phyloP scores from a whole-genome alignment of 208 protist genomes.

The Herpetomonas samuelpessoai region DNA sequence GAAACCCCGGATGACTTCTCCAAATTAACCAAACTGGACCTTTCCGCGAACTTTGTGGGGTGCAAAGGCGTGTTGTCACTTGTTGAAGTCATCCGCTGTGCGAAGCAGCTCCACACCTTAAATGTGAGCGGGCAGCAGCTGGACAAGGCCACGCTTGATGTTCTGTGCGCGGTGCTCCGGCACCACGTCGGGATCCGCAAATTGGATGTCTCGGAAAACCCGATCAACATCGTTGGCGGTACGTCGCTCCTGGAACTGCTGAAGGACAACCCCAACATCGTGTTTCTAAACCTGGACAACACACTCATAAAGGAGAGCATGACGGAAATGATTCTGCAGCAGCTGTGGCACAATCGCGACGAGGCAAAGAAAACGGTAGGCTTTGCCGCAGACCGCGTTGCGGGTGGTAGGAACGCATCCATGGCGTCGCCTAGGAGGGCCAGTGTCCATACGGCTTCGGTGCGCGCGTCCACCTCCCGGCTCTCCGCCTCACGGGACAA shows the following conservation, averaged over 20 bases:
- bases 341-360: slow-evolving; percentile 52
- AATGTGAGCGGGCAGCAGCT: slow-evolving; percentile 66
- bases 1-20: slow-evolving; percentile 65
- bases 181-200: slow-evolving; percentile 55
- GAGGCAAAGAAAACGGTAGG: too few relatives aligned
- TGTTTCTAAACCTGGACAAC: slow-evolving; percentile 62
- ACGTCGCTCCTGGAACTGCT: slow-evolving; percentile 64
- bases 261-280: slow-evolving; percentile 52
- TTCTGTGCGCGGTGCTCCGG: slow-evolving; percentile 46
- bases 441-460: too few relatives aligned
- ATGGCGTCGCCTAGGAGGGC: too few relatives aligned
- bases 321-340: slow-evolving; percentile 38
- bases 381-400: too few relatives aligned
- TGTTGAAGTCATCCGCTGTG: slow-evolving; percentile 68
- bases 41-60: slow-evolving; percentile 87
- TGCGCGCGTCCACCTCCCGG: too few relatives aligned
- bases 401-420: too few relatives aligned
- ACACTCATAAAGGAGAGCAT: slow-evolving; percentile 54
- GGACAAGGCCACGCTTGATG: slow-evolving; percentile 48
- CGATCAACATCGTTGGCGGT: slow-evolving; percentile 68
- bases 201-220: slow-evolving; percentile 84
- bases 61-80: slow-evolving; percentile 74
- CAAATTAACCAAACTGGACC: slow-evolving; percentile 49
- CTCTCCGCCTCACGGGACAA: too few relatives aligned
- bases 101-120: slow-evolving; percentile 36